phyloP scores from a whole-genome alignment of 2,329 filamentous ascomycete species.

The Claviceps monticola region DNA sequence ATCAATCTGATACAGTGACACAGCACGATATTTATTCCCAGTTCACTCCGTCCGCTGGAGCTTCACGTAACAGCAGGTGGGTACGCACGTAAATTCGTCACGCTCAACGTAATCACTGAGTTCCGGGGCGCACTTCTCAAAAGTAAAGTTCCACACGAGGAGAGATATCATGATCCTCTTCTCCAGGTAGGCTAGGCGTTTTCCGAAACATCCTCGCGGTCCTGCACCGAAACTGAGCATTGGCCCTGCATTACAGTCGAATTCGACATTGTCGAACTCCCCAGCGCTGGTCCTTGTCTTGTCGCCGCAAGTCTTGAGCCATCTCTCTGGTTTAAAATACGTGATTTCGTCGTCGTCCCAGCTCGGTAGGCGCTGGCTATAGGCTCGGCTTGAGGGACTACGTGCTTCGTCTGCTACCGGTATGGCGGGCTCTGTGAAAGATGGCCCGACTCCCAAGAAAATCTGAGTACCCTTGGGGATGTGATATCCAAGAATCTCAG shows the following conservation, averaged over 20 bases:
- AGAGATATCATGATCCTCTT: conserved; percentile 12
- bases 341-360: conserved; percentile 14
- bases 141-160: conserved; percentile 14
- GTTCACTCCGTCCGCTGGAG: not conserved
- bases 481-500: conserved; percentile 16
- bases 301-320: conserved; percentile 15
- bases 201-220: conserved; percentile 14
- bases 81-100: not conserved
- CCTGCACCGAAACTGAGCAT: conserved; percentile 13
- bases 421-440: not conserved
- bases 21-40: too few relatives aligned
- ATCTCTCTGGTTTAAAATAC: conserved; percentile 22
- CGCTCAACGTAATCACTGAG: not conserved
- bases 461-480: conserved; percentile 22
- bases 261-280: not conserved
- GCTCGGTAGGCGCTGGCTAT: conserved; percentile 10
- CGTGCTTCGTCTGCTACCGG: conserved; percentile 5
- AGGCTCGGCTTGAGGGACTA: conserved; percentile 9
- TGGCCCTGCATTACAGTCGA: not conserved
- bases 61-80: not conserved
- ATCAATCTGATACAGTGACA: too few relatives aligned
- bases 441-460: conserved; percentile 12
- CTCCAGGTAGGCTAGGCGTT: conserved; percentile 16
- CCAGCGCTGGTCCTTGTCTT: too few relatives aligned
- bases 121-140: not conserved